Percentiles rank a stretch among this genome's conserved stretches.
Conservation (phyloP, 805 yeast genomes). For the Hagleromyces aurorensis region DNA sequence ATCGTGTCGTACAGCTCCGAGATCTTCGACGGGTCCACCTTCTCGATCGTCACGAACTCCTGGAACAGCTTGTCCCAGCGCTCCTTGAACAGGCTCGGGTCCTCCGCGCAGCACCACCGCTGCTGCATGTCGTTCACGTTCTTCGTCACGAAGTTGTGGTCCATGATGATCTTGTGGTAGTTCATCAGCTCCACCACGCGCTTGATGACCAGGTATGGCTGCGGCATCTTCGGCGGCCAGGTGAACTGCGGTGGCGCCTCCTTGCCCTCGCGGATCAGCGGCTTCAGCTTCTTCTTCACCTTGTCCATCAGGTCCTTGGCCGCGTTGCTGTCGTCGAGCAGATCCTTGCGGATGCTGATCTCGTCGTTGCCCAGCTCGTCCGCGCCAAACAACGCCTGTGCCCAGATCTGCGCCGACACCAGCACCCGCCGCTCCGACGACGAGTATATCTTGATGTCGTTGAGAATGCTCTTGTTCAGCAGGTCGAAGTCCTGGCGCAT, state of each 20-base stretch:
- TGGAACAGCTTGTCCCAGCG: conserved; percentile 95
- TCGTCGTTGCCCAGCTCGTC: conserved; percentile 71
- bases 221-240: conserved; percentile 98
- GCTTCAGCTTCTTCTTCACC: conserved; percentile 93
- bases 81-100: conserved; percentile 80
- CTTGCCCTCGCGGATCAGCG: conserved; percentile 86
- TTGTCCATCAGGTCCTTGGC: conserved; percentile 97
- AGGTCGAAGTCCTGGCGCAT: conserved; percentile 85
- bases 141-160: conserved; percentile 60
- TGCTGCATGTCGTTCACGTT: conserved; percentile 63
- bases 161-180: conserved; percentile 79
- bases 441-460: conserved; percentile 79
- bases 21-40: conserved; percentile 95
- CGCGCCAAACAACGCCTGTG: conserved; percentile 65
- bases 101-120: conserved; percentile 96
- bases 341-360: conserved; percentile 76
- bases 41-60: conserved; percentile 87
- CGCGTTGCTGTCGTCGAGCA: conserved; percentile 93
- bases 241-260: conserved; percentile 97
- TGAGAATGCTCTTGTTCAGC: conserved; percentile 74
- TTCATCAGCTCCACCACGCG: conserved; percentile 94
- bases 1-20: conserved; percentile 95
- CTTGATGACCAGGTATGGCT: conserved; percentile 89
- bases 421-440: conserved; percentile 93
- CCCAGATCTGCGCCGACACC: conserved; percentile 84